Conservation (phyloP, 179 eudicot genomes). For the Spinacia oleracea region DNA sequence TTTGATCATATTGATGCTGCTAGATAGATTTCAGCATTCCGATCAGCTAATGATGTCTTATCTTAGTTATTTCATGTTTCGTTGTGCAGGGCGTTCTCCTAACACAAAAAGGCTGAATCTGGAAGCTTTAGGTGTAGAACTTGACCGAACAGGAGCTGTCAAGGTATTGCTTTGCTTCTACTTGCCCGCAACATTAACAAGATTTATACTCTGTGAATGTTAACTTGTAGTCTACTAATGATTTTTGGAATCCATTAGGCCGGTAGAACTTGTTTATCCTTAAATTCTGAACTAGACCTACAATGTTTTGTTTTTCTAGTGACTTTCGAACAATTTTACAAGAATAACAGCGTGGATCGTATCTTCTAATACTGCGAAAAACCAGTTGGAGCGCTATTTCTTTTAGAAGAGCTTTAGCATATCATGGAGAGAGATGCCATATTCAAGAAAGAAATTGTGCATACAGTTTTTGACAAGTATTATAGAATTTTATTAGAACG, state of each 20-base stretch:
- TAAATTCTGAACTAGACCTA: neutral
- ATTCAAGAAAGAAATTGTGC: neutral
- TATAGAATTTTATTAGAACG: neutral
- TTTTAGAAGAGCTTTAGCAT: neutral
- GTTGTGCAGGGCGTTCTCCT: slow-evolving; percentile 64
- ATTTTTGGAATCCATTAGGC: neutral
- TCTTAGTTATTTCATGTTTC: neutral
- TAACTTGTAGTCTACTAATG: neutral
- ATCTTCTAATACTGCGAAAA: neutral
- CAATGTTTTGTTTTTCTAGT: neutral
- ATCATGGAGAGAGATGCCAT: neutral
- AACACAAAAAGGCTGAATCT: slow-evolving; percentile 87
- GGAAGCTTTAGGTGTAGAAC: slow-evolving; percentile 77
- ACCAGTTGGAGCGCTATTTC: neutral
- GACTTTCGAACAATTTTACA: neutral
- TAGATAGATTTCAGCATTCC: neutral
- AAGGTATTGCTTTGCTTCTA: slow-evolving; percentile 50
- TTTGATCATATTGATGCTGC: neutral
- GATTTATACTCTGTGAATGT: neutral
- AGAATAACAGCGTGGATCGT: neutral
- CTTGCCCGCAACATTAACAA: neutral
- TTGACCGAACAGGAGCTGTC: slow-evolving; percentile 69
- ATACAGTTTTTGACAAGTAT: too few relatives aligned
- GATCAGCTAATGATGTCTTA: neutral
- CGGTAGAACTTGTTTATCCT: neutral